Evolutionary conservation across 768 basidiomycete species (phyloP).

Genomic region (Podaxis sp.): DNA sequence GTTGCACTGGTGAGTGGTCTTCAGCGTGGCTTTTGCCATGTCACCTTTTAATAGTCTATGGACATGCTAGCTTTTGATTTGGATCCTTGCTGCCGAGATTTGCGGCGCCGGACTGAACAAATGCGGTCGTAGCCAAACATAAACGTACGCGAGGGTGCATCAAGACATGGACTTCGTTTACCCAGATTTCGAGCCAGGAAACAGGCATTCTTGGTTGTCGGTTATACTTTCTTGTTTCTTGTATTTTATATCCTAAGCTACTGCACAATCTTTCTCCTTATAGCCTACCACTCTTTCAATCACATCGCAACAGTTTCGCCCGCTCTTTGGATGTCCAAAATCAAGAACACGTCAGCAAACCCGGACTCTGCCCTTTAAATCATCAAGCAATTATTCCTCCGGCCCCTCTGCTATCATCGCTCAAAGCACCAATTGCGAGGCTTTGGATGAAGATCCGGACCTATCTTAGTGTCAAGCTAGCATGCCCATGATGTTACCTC

Average conservation of each 20-base stretch:
- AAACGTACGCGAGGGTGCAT: not conserved
- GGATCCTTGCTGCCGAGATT: conserved; percentile 83
- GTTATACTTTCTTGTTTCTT: not conserved
- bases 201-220: not conserved
- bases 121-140: conserved; percentile 33
- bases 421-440: not conserved
- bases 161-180: not conserved
- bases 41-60: not conserved
- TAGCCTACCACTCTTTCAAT: not conserved
- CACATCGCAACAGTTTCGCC: not conserved
- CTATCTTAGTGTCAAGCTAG: conserved; percentile 10
- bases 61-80: conserved; percentile 58
- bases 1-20: conserved; percentile 59
- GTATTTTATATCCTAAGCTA: not conserved
- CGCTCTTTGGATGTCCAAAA: not conserved
- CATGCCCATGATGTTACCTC: not conserved
- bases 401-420: not conserved
- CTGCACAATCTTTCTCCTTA: not conserved
- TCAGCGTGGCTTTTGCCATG: conserved; percentile 3
- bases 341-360: not conserved
- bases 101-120: conserved; percentile 80
- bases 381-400: not conserved
- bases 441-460: conserved; percentile 15
- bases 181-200: not conserved
- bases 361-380: not conserved